A percentile compares a stretch with the other conserved stretches of the same genome.
These are phyloP conservation scores for Sporothrix schenckii DNA, from an alignment of 2,329 filamentous ascomycete genomes.

Conservation along the genomic window DNA sequence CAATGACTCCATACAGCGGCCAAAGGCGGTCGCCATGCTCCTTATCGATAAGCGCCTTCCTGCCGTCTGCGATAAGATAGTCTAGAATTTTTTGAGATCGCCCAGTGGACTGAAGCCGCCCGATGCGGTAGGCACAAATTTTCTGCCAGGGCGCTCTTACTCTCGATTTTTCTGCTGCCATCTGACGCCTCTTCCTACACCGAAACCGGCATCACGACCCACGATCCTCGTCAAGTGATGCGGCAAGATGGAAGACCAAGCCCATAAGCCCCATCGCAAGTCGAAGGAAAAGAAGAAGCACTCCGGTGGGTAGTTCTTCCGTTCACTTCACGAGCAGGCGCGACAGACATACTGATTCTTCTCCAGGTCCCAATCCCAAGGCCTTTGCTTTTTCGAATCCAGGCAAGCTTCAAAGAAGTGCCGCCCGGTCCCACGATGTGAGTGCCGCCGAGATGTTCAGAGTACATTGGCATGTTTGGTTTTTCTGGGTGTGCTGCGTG, in stretches of 20 bases:
- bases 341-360: not conserved
- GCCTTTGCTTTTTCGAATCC: constrained; percentile 85
- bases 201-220: constrained; percentile 26
- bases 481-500: not conserved
- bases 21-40: constrained; percentile 21
- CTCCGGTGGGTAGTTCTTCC: constrained; percentile 53
- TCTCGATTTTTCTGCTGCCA: constrained; percentile 11
- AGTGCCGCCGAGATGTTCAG: not conserved
- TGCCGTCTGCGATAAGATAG: constrained; percentile 32
- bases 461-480: too few species aligned
- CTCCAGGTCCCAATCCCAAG: constrained; percentile 76
- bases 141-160: constrained; percentile 29
- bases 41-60: constrained; percentile 32
- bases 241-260: constrained; percentile 75
- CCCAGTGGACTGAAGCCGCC: constrained; percentile 16
- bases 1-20: constrained; percentile 5
- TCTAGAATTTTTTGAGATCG: constrained; percentile 30
- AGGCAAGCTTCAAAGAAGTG: constrained; percentile 75
- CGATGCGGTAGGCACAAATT: constrained; percentile 27
- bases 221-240: constrained; percentile 6
- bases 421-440: constrained; percentile 72
- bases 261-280: constrained; percentile 82
- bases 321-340: too few species aligned
- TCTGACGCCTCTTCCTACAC: not conserved
- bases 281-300: constrained; percentile 82